Evolutionary conservation across 139 green algal genomes (phyloP), one percentile per base, ranked within the genome.

Genomic region (Desmodesmus armatus): DNA sequence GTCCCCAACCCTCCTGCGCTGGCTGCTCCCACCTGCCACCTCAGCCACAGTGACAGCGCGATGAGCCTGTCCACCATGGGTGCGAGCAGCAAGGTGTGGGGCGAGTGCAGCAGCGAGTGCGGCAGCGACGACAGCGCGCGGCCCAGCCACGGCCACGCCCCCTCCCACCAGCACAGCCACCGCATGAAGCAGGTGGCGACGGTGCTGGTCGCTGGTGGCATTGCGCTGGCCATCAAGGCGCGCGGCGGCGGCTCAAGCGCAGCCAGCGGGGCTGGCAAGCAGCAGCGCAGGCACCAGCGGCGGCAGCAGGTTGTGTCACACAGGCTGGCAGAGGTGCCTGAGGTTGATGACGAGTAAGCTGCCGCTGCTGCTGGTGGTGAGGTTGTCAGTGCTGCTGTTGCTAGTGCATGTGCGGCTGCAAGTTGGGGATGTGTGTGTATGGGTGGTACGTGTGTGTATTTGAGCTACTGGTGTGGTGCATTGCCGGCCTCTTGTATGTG

Each of bases 121-220:
- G 35, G 65, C 75, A 41, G 51, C 63, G 71, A 77, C 37, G 73
- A 71, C 80, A 53, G 76, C 43, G 83, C 37, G 33, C 37, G 75
- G 41, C 39, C 39, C 60, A 66, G 43, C 29, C 44, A 66, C 11
- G 67, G 80, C 17, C 72, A 69, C 35, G n/a, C 40, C 2, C 47
- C 41, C 31, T 49, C 40, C 63, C 79, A 78, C 44, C 40, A 80
- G 60, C 82, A 78, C 67, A 70, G 86, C 35, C 39, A 55, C 29
- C 35, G 70, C 3, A 33, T 85, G 17, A 51, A 41, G n/a, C 60
- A 27, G 15, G 41, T 91, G 0, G 85, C 86, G 4, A 85, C 90
- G 0, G 76, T 91, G 80, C 80, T 89, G 29, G 60, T 93, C 29
- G 86, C 88, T 5, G 85, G 87, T 65, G 71, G 83, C 62, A 13